phyloP scores from a whole-genome alignment of 2,329 filamentous ascomycete species.

The Penicillium sp. region DNA sequence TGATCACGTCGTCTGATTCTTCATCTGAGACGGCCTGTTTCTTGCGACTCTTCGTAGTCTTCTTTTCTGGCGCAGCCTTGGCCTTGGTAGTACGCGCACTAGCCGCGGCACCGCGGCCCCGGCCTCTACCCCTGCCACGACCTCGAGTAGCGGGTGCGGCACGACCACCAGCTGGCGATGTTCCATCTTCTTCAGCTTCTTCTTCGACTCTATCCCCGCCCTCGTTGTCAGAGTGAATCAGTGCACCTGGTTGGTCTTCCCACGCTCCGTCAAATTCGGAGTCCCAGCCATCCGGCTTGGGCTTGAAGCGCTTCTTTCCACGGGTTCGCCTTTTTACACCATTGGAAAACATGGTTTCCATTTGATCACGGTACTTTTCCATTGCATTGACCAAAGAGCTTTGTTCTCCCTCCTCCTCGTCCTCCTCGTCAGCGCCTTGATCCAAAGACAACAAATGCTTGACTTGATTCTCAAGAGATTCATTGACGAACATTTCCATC shows the following conservation, averaged over 20 bases:
- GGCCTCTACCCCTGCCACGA: slow-evolving; percentile 49
- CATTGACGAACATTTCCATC: slow-evolving; percentile 77
- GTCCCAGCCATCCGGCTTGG: slow-evolving; percentile 81
- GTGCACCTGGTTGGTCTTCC: slow-evolving; percentile 74
- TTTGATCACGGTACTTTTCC: slow-evolving; percentile 68
- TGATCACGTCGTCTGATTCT: slow-evolving; percentile 44
- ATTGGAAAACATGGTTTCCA: slow-evolving; percentile 70
- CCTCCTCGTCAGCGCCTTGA: slow-evolving; percentile 68
- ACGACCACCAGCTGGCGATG: slow-evolving; percentile 31
- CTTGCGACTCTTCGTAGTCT: slow-evolving; percentile 26
- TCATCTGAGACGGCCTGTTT: slow-evolving; percentile 40
- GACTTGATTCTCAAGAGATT: slow-evolving; percentile 70
- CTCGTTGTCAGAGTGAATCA: slow-evolving; percentile 56
- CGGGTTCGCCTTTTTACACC: slow-evolving; percentile 60
- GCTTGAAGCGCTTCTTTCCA: slow-evolving; percentile 64
- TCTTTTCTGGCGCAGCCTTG: slow-evolving; percentile 29
- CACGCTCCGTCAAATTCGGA: slow-evolving; percentile 85
- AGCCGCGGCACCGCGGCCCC: slow-evolving; percentile 47
- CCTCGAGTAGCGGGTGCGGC: slow-evolving; percentile 47
- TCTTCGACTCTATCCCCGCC: slow-evolving; percentile 50
- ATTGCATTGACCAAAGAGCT: slow-evolving; percentile 73
- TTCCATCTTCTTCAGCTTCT: slow-evolving; percentile 51
- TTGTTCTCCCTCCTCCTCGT: slow-evolving; percentile 67
- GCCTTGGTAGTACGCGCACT: slow-evolving; percentile 36
- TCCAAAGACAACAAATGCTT: slow-evolving; percentile 68